phyloP scores from a whole-genome alignment of 495 filamentous ascomycete genomes.

The Margaritispora aquatica region DNA sequence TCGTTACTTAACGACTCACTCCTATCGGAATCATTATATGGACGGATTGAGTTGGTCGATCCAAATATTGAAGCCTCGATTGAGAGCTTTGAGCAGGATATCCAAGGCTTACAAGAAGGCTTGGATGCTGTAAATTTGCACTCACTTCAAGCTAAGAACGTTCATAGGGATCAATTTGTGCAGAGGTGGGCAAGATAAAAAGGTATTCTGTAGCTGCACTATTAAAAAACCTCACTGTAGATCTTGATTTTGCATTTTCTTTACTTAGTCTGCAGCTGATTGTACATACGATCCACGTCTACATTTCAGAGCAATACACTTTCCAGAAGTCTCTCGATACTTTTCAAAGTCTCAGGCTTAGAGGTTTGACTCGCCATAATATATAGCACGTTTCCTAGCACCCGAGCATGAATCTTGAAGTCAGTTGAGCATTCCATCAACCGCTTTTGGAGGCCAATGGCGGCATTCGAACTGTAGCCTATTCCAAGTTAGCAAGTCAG shows the following conservation, averaged over 20 bases:
- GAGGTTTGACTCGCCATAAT: conserved; percentile 67
- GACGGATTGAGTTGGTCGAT: conserved; percentile 33
- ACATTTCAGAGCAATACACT: neutral
- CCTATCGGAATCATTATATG: conserved; percentile 34
- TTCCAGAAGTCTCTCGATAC: conserved; percentile 34
- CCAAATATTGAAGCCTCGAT: conserved; percentile 33
- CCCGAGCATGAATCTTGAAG: conserved; percentile 59
- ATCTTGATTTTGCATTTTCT: no score
- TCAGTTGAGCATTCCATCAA: conserved; percentile 32
- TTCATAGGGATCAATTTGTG: conserved; percentile 34
- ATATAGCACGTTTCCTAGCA: conserved; percentile 72
- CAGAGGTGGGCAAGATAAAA: conserved; percentile 29
- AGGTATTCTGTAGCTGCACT: neutral
- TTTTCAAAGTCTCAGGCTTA: conserved; percentile 38
- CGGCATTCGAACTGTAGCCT: conserved; percentile 64
- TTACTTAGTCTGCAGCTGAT: no score
- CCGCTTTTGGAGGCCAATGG: conserved; percentile 49
- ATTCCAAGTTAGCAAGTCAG: conserved; percentile 1
- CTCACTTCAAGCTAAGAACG: conserved; percentile 26
- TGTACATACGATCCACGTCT: no score
- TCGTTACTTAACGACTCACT: conserved; percentile 36
- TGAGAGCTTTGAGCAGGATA: conserved; percentile 29
- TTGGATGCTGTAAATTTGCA: conserved; percentile 27
- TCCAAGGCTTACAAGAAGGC: conserved; percentile 25
- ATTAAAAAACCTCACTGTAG: neutral